Base-by-base conservation (phyloP, 2,329 filamentous ascomycete genomes). In the Alternaria alternata region DNA sequence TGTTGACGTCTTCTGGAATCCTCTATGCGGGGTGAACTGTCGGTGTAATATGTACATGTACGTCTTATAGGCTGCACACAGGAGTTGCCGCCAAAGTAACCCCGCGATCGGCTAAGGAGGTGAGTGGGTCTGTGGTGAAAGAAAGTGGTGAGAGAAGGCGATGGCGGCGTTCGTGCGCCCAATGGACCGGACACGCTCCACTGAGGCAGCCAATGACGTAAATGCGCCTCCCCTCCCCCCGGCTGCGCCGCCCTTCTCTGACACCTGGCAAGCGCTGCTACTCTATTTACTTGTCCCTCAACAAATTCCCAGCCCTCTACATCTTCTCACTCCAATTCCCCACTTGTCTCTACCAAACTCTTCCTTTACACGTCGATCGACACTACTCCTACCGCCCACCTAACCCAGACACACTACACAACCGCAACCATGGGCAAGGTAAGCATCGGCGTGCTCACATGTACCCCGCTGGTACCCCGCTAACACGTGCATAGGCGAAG, bases 401-500 rank as follows among this genome's bases (percentile, higher is more conserved):
- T 51, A 63, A 47, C 32, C 48, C 49, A 49, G 48, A 28, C 22
- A 32, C 42, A 46, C 48, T 26, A 56, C 52, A 57, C 59, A 64
- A 66, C 63, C 59, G 64, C 63, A 66, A 73, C 48, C 69, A 75
- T 75, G 73, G 73, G 70, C 67, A 75, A 75, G 66, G 73, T 73
- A 66, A 54, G 62, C 48, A 61, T 14, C 39, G 8, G 22, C 56
- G 38, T 43, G 41, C 34, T 34, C 53, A 42, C 42, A 58, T 14
- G 56, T 62, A 61, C 64, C 67, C 69, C 65, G 51, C 66, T 51
- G 53, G 57, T 54, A 60, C 64, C 63, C 54, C 62, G 52, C 70
- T 75, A 62, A 73, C 57, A 28, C 3, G 14, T 53, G 41, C 18
- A 24, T 61, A 80, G 78, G 79, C 80, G 75, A 83, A 81, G 67